These are phyloP conservation scores for Bryum argenteum DNA, from an alignment of 225 moss, liverwort and hornwort species.

Conservation along the genomic window DNA sequence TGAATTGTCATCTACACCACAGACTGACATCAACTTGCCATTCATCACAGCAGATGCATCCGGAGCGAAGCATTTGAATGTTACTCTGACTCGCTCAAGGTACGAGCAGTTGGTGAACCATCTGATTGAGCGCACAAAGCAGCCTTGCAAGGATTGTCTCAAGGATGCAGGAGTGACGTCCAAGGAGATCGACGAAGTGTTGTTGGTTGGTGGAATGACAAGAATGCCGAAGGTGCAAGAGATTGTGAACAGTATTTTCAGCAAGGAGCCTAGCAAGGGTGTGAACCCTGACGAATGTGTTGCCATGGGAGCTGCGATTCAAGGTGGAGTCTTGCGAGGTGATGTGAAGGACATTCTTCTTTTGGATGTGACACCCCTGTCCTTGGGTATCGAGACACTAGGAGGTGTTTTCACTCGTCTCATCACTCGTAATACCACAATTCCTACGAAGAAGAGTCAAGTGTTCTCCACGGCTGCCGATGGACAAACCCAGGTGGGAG, in stretches of 20 bases:
- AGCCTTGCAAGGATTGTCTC: slow-evolving; percentile 90
- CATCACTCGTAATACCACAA: slow-evolving; percentile 87
- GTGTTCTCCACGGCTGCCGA: slow-evolving; percentile 93
- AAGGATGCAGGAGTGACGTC: slow-evolving; percentile 82
- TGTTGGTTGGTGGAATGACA: slow-evolving; percentile 92
- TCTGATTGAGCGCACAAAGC: slow-evolving; percentile 82
- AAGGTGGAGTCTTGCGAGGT: slow-evolving; percentile 87
- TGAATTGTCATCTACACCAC: slow-evolving; percentile 86
- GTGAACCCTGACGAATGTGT: slow-evolving; percentile 96
- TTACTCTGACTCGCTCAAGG: slow-evolving; percentile 73
- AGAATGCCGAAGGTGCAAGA: slow-evolving; percentile 94
- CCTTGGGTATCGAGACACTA: slow-evolving; percentile 84
- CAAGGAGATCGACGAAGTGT: slow-evolving; percentile 85
- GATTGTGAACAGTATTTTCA: slow-evolving; percentile 72
- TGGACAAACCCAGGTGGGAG: slow-evolving; percentile 84
- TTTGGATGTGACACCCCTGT: slow-evolving; percentile 86
- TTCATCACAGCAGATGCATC: slow-evolving; percentile 90
- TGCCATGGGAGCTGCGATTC: slow-evolving; percentile 94
- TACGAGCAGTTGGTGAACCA: slow-evolving; percentile 77
- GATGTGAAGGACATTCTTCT: slow-evolving; percentile 94
- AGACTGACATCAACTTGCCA: slow-evolving; percentile 85
- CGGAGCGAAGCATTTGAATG: slow-evolving; percentile 85
- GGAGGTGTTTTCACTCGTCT: slow-evolving; percentile 90
- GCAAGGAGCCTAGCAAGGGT: slow-evolving; percentile 86
- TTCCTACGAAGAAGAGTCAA: slow-evolving; percentile 97